Evolutionary conservation across 2,329 filamentous ascomycete genomes (phyloP), one percentile per base, ranked within the genome.

Genomic region (Fonsecaea erecta): DNA sequence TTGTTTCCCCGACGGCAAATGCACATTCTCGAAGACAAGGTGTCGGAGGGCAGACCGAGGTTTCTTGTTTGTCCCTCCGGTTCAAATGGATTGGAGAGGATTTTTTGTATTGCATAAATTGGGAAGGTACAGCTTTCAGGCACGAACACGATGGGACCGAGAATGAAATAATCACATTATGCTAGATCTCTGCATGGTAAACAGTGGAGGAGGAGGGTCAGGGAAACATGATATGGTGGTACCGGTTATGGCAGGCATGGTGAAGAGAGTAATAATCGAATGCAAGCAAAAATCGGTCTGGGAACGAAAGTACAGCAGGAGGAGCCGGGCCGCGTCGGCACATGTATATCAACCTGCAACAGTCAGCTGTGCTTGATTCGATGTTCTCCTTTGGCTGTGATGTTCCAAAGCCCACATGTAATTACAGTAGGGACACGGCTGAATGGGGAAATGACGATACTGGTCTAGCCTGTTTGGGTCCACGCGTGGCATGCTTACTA

Each of bases 71-170:
- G 53, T 52, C 52, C 26, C 51, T 54, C 59, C 51, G 30, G 24
- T 63, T 40, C 61, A 52, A 67, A 63, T 58, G 57, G 52, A 55
- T 65, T 63, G 62, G 66, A 65, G 60, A 63, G 62, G 64, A 58
- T 40, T 43, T 62, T 62, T 65, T 68, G 62, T 68, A 68, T 67
- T 62, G 63, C 65, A 68, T 68, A 66, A 57, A 51, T 59, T 53
- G 52, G 58, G 59, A 63, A 59, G 59, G 65, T 64, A 67, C 62
- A 67, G 52, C 62, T 67, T 62, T 63, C 63, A 63, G 65, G 59
- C 60, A 68, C 63, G 61, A 68, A 70, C 64, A 70, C 63, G 68
- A 68, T 59, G 60, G 68, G 64, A 62, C 58, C 61, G 59, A 48
- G 35, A 67, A 54, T 64, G 61, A 66, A 65, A 67, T 60, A 60